phyloP scores from a whole-genome alignment of 2,329 filamentous ascomycete species.

The Fusarium euwallaceae region DNA sequence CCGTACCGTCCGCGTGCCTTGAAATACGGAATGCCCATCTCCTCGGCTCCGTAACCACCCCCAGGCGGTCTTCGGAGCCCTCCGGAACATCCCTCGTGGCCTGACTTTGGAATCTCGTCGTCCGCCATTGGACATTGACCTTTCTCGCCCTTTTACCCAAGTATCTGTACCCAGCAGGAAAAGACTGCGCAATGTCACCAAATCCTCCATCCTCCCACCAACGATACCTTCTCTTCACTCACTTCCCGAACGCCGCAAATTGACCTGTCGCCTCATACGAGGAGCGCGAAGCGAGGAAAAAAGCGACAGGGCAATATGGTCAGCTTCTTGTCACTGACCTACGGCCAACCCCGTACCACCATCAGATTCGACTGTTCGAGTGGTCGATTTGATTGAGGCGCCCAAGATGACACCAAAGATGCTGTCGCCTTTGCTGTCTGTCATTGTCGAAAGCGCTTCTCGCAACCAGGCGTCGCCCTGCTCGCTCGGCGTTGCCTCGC shows the following conservation, averaged over 20 bases:
- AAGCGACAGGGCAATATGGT: background rate
- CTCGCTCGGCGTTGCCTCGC: background rate
- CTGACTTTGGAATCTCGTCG: constrained; percentile 25
- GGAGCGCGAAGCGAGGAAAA: background rate
- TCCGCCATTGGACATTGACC: constrained; percentile 7
- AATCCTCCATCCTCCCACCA: background rate
- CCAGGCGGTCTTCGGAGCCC: constrained; percentile 19
- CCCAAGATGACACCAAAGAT: background rate
- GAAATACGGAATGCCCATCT: constrained; percentile 8
- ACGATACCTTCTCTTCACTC: background rate
- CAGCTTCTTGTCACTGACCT: background rate
- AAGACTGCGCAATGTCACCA: background rate
- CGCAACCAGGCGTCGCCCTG: background rate
- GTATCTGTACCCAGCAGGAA: background rate
- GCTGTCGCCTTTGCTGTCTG: background rate
- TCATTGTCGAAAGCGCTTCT: background rate
- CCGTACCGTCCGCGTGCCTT: constrained; percentile 5
- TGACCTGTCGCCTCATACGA: background rate
- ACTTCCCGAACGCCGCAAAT: background rate
- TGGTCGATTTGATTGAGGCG: background rate
- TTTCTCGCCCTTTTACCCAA: background rate
- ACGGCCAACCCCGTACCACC: background rate
- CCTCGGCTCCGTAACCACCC: background rate
- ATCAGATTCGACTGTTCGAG: background rate
- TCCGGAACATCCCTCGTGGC: constrained; percentile 27